phyloP scores from a whole-genome alignment of 108 stramenopile genomes.

The Cylindrotheca closterium region DNA sequence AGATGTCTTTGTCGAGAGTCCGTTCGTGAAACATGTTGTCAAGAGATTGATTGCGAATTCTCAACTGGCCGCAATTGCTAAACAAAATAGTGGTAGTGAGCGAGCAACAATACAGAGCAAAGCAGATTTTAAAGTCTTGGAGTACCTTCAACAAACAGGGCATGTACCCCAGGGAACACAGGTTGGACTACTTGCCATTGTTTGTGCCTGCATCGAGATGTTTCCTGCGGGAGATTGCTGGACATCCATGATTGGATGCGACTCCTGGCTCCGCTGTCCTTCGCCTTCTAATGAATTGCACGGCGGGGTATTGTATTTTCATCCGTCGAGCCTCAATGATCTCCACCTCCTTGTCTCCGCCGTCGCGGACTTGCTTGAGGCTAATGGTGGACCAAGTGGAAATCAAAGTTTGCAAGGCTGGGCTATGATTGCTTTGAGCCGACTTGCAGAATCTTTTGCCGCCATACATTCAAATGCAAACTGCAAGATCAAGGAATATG shows the following conservation, averaged over 20 bases:
- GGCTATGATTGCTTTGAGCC: constrained; percentile 53
- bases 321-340: constrained; percentile 53
- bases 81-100: background rate
- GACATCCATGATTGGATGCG: constrained; percentile 44
- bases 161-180: constrained; percentile 3
- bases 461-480: constrained; percentile 20
- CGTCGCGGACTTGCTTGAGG: constrained; percentile 51
- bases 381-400: constrained; percentile 52
- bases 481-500: background rate
- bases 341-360: constrained; percentile 56
- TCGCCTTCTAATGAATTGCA: constrained; percentile 12
- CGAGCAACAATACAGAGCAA: background rate
- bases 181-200: constrained; percentile 48
- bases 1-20: constrained; percentile 13
- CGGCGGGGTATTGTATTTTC: constrained; percentile 26
- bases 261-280: constrained; percentile 46
- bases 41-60: background rate
- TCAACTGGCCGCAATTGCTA: background rate
- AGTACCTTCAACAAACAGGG: background rate
- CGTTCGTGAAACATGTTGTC: constrained; percentile 10
- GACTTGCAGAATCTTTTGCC: constrained; percentile 58
- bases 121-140: background rate
- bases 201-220: constrained; percentile 66
- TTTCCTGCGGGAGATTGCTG: constrained; percentile 83
- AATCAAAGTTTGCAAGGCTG: constrained; percentile 57